A percentile compares a stretch with the other conserved stretches of the same genome.
phyloP scores from a whole-genome alignment of 768 basidiomycete genomes.

The Rubroboletus satanas region DNA sequence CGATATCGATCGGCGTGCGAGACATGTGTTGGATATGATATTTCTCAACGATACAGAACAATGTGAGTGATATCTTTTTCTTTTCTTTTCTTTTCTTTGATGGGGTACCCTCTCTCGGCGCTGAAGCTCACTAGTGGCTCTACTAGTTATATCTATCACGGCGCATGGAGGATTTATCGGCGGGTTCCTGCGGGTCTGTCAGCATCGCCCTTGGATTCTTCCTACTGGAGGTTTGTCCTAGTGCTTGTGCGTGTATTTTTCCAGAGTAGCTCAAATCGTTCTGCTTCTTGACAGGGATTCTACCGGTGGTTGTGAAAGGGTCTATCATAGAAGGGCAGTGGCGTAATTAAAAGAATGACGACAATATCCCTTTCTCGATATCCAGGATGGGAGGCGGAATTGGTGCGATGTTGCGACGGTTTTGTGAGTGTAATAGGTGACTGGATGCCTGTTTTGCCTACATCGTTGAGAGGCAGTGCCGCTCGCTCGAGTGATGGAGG shows the following conservation, averaged over 20 bases:
- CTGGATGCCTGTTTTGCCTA: background rate
- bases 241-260: too few species aligned
- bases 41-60: constrained; percentile 42
- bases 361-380: background rate
- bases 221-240: constrained; percentile 62
- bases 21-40: constrained; percentile 49
- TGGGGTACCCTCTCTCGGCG: background rate
- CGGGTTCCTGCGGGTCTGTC: constrained; percentile 47
- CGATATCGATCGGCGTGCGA: constrained; percentile 44
- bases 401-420: background rate
- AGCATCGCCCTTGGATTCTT: constrained; percentile 41
- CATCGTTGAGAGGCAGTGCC: too few species aligned
- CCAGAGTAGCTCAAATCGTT: background rate
- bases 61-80: constrained; percentile 43
- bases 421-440: background rate
- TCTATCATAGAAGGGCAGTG: background rate
- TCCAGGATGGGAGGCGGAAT: background rate
- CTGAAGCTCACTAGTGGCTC: background rate
- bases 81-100: background rate
- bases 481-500: too few species aligned
- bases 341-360: constrained; percentile 1
- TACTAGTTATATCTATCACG: constrained; percentile 60
- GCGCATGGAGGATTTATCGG: constrained; percentile 62
- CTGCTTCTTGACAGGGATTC: constrained; percentile 15
- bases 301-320: constrained; percentile 26